Conservation (phyloP, 2,329 filamentous ascomycete species). For the Penicillium sp. region DNA sequence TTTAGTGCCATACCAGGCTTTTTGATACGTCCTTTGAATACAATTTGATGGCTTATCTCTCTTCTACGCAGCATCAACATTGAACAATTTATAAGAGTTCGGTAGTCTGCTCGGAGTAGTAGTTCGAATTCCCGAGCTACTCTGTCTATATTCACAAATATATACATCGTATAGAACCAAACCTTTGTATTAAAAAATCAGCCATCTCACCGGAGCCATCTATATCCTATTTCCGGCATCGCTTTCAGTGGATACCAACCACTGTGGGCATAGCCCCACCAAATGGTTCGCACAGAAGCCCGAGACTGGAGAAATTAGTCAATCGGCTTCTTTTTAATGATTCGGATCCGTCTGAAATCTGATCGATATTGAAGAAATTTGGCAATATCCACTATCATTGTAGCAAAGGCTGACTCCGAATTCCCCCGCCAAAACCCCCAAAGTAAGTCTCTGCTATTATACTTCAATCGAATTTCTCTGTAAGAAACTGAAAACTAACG, state of each 20-base stretch:
- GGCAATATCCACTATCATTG: not conserved
- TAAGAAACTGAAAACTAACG: constrained; percentile 8
- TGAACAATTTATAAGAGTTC: not conserved
- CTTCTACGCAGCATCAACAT: not conserved
- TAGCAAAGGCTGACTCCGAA: not conserved
- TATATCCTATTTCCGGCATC: not conserved
- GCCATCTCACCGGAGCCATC: not conserved
- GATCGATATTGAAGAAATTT: constrained; percentile 7
- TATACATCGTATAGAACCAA: not conserved
- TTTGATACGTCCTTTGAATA: not conserved
- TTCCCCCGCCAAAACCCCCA: not conserved
- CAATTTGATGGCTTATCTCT: not conserved
- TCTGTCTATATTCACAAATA: not conserved
- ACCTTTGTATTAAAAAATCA: not conserved
- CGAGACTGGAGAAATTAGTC: constrained; percentile 15
- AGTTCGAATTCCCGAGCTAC: not conserved
- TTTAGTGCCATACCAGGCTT: not conserved
- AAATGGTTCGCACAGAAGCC: constrained; percentile 17
- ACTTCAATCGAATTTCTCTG: not conserved
- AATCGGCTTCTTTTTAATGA: constrained; percentile 6
- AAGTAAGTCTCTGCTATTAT: constrained; percentile 5
- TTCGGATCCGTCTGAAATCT: constrained; percentile 4
- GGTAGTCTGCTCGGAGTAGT: not conserved
- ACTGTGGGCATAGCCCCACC: constrained; percentile 16
- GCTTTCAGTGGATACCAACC: constrained; percentile 2